Evolutionary conservation across 2,329 filamentous ascomycete species (phyloP).

Genomic region (Curvularia spicifera): DNA sequence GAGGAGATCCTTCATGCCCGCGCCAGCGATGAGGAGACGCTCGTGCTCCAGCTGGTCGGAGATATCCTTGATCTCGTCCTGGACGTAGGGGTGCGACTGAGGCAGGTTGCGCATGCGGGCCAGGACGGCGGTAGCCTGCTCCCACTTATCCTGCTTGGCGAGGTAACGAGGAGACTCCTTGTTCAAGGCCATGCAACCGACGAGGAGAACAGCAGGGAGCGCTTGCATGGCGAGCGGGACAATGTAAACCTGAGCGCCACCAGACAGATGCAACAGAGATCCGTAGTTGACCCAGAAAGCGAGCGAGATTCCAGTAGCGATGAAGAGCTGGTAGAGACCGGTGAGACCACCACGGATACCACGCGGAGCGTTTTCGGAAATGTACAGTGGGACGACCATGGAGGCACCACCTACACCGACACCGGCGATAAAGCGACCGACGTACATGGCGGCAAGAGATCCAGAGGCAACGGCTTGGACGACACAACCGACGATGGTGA

Average conservation of each 20-base stretch:
- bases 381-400: constrained; percentile 66
- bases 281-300: constrained; percentile 64
- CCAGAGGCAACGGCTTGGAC: constrained; percentile 69
- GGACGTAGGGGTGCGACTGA: constrained; percentile 44
- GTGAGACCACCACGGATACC: constrained; percentile 66
- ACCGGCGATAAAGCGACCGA: constrained; percentile 66
- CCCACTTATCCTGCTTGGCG: constrained; percentile 71
- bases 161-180: constrained; percentile 72
- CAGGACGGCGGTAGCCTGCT: constrained; percentile 65
- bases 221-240: constrained; percentile 70
- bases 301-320: constrained; percentile 60
- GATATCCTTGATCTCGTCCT: constrained; percentile 47
- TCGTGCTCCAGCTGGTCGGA: constrained; percentile 58
- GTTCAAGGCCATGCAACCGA: constrained; percentile 67
- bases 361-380: constrained; percentile 65
- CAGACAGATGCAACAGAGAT: constrained; percentile 54
- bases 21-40: constrained; percentile 61
- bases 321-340: constrained; percentile 66
- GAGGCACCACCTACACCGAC: constrained; percentile 60
- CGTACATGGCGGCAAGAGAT: constrained; percentile 67
- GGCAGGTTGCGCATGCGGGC: constrained; percentile 63
- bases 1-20: constrained; percentile 51
- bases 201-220: constrained; percentile 66
- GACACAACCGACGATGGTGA: constrained; percentile 67
- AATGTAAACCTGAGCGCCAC: constrained; percentile 61